phyloP scores from a whole-genome alignment of 169 alveolate species.

The Plasmodium knowlesi region DNA sequence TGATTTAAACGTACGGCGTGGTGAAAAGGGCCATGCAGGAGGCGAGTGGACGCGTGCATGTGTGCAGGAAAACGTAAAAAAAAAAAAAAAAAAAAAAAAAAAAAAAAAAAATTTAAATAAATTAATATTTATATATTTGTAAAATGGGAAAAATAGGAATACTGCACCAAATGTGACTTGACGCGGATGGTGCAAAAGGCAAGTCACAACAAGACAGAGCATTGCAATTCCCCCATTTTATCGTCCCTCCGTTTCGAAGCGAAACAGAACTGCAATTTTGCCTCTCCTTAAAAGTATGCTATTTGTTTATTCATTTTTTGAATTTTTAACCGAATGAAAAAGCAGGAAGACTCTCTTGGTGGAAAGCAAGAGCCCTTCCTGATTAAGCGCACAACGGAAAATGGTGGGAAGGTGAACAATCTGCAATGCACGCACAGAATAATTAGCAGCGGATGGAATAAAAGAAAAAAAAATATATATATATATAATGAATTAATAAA shows the following conservation, averaged over 20 bases:
- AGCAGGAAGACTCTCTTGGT: not conserved
- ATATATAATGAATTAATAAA: not conserved
- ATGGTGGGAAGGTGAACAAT: not conserved
- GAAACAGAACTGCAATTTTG: not conserved
- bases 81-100: not conserved
- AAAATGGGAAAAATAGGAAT: not conserved
- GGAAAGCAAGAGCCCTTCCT: not conserved
- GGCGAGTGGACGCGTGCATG: not conserved
- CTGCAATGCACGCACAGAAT: not conserved
- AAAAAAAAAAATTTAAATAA: not conserved
- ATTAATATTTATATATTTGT: not conserved
- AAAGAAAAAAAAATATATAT: not conserved
- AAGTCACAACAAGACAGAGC: not conserved
- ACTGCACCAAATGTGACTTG: not conserved
- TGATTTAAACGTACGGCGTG: not conserved
- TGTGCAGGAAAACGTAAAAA: not conserved
- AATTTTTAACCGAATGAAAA: not conserved
- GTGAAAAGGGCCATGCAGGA: not conserved
- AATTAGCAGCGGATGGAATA: not conserved
- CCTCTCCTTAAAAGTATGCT: not conserved
- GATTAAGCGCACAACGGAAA: not conserved
- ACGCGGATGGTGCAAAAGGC: not conserved
- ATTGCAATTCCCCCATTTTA: not conserved
- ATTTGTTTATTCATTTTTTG: not conserved
- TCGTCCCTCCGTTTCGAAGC: not conserved